Base-by-base conservation (phyloP, 345 rosid species). In the Garcia nutans region DNA sequence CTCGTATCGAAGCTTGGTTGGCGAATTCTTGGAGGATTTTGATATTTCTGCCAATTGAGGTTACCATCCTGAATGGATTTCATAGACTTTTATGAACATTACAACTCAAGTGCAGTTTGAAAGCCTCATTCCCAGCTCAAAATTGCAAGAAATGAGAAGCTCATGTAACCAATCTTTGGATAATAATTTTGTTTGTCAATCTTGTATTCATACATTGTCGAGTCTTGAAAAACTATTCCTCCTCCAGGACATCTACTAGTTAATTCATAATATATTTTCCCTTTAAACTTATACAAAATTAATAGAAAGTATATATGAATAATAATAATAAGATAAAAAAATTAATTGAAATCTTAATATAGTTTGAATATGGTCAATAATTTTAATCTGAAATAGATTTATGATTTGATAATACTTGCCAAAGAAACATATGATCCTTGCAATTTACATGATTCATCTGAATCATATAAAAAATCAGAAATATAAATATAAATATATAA, bases 21-120 rank as follows among this genome's bases (percentile, higher is more conserved):
- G 52, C 0, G 79, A 72, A 42, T 73, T 56, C 71, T 42, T 79
- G 6, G 23, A 62, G 22, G 83, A 61, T 74, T 79, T 82, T 5
- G 85, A 84, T 59, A 67, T 82, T n/a, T 57, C 77, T 60, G n/a
- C 75, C 5, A 58, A 74, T 22, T 81, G 87, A 42, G 79, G 87
- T 65, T 71, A 65, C 42, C 59, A 70, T 56, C 65, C 77, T 9
- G 80, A 81, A 37, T 69, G 74, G 82, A 74, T 82, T 66, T 82
- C 73, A 1, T 47, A 64, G 37, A 44, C 73, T 20, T 86, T 81
- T 24, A 52, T 64, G 72, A 74, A 84, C 24, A 62, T 84, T 45
- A 80, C 84, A 72, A 70, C 80, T 26, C 77, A 31, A 52, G 56
- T 54, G 22, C 68, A 82, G 72, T 82, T 86, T 58, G 87, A 86